Evolutionary conservation across 73 alveolate genomes (phyloP), one percentile per base, ranked within the genome.

Genomic region (Stentor coeruleus): DNA sequence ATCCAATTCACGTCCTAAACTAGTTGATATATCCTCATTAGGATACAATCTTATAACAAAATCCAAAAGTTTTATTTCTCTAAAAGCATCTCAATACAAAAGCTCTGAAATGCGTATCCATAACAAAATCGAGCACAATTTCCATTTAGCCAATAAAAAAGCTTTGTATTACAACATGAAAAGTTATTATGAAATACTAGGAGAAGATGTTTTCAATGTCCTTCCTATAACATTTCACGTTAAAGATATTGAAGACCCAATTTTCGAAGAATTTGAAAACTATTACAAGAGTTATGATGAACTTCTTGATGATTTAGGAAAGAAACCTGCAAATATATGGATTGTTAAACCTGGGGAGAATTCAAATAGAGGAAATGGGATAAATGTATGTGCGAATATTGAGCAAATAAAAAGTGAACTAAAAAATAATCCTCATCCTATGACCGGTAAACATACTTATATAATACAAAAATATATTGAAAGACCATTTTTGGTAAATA

Each of bases 141-240:
- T 66, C 76, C 88, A 73, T 39, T 35, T 73, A 74, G 37, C 86
- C 60, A 82, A 82, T 39, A 60, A 77, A 82, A 36, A 42, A 38
- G 28, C 74, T 28, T 73, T 93, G 4, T 93, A 77, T 83, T 89
- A 86, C 74, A 93, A 92, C 74, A 84, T 93, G 94, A 93, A 90
- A 84, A 59, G 60, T 36, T 93, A 93, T 76, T 93, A 89, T 82
- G 94, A 89, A 39, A 49, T 84, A 0, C 38, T 82, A 26, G 96
- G 95, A 31, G 59, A 75, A 75, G 38, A 75, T 38, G 83, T 75
- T 37, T 75, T 75, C 58, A 40, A 75, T 38, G 26, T 20, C 2
- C 33, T 35, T 37, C 83, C 83, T n/a, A n/a, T 75, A 6, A 75
- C 83, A 20, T 75, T 20, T 33, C 83, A 75, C 3, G 30, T 82